Evolutionary conservation across 2,329 filamentous ascomycete genomes (phyloP).

Genomic region (Colletotrichum horii): DNA sequence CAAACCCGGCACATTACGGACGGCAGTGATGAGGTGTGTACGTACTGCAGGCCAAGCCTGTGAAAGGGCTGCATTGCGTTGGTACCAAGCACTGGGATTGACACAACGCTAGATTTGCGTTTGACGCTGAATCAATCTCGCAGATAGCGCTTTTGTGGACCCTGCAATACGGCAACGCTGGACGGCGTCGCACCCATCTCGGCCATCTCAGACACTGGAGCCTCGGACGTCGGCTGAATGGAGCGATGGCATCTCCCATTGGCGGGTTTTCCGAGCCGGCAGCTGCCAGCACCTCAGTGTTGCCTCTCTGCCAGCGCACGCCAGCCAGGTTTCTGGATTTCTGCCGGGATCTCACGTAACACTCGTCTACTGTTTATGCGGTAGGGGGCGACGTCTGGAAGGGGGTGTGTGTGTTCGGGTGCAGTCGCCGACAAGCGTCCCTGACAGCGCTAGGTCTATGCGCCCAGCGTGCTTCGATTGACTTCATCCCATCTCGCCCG

Average conservation of each 20-base stretch:
- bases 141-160: constrained; percentile 16
- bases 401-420: not conserved
- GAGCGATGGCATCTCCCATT: not conserved
- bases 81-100: constrained; percentile 13
- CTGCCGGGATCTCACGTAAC: constrained; percentile 19
- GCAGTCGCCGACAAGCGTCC: constrained; percentile 9
- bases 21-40: not conserved
- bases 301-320: not conserved
- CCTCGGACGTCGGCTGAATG: constrained; percentile 19
- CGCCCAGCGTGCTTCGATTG: constrained; percentile 15
- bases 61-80: not conserved
- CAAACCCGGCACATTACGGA: not conserved
- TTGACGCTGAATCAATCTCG: constrained; percentile 18
- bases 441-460: constrained; percentile 1
- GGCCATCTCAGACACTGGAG: constrained; percentile 7
- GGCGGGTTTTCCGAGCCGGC: not conserved
- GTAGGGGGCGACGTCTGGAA: not conserved
- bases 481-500: constrained; percentile 17
- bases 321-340: constrained; percentile 16
- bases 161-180: not conserved
- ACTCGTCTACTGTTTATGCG: constrained; percentile 15
- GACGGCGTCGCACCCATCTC: constrained; percentile 1
- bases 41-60: not conserved
- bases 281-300: not conserved
- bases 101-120: constrained; percentile 14